These are phyloP conservation scores for Malassezia japonica DNA, from an alignment of 1,284 basidiomycete species.

Conservation along the genomic window DNA sequence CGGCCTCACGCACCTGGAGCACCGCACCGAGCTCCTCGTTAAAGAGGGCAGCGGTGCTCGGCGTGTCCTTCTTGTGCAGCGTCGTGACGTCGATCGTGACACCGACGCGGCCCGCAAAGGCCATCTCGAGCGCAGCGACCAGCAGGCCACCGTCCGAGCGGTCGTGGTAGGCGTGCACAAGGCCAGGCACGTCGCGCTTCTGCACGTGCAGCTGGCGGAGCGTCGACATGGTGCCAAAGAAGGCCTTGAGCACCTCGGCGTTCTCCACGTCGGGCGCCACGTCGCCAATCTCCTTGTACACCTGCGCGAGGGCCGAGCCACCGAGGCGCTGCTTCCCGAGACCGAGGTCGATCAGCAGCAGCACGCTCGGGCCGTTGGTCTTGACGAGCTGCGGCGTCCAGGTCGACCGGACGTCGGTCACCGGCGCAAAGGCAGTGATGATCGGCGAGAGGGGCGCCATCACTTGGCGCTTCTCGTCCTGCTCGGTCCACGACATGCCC, in stretches of 20 bases:
- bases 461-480: conserved; percentile 63
- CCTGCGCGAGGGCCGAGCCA: conserved; percentile 89
- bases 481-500: conserved; percentile 81
- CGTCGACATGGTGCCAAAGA: conserved; percentile 66
- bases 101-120: conserved; percentile 80
- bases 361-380: conserved; percentile 53
- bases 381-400: conserved; percentile 82
- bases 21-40: conserved; percentile 95
- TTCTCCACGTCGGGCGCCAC: conserved; percentile 82
- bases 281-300: conserved; percentile 82
- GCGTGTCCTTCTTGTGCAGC: conserved; percentile 48
- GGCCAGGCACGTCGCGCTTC: conserved; percentile 53
- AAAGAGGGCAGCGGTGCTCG: conserved; percentile 64
- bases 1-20: conserved; percentile 65
- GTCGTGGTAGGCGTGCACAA: conserved; percentile 92
- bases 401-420: conserved; percentile 66
- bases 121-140: conserved; percentile 87
- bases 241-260: conserved; percentile 64
- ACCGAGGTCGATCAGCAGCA: conserved; percentile 85
- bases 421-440: conserved; percentile 86
- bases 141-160: conserved; percentile 93
- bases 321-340: conserved; percentile 74
- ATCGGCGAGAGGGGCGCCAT: conserved; percentile 84
- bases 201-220: conserved; percentile 53
- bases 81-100: conserved; percentile 61